Percentiles rank a stretch among this genome's conserved stretches.
Conservation (phyloP, 192 early-diverging fungal genomes). For the Oehlia diaphana region DNA sequence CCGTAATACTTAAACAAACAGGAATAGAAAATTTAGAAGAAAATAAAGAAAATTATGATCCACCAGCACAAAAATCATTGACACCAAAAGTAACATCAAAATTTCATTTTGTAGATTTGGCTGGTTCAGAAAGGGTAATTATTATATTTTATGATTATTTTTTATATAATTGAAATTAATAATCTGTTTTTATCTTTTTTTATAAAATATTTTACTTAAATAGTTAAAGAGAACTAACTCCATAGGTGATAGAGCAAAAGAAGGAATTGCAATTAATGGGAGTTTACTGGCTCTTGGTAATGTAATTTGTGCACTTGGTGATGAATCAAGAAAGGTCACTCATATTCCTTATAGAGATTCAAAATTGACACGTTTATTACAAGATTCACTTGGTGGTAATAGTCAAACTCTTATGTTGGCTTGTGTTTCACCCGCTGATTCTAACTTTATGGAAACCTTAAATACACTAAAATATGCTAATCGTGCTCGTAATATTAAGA, state of each 20-base stretch:
- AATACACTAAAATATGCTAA: constrained; percentile 94
- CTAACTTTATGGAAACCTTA: constrained; percentile 85
- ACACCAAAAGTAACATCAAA: constrained; percentile 69
- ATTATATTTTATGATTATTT: too few relatives aligned
- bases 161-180: too few relatives aligned
- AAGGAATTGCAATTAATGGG: constrained; percentile 97
- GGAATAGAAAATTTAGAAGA: constrained; percentile 42
- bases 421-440: constrained; percentile 85
- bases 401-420: constrained; percentile 93
- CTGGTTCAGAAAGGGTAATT: constrained; percentile 83
- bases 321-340: constrained; percentile 57
- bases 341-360: constrained; percentile 97
- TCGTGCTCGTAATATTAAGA: constrained; percentile 68
- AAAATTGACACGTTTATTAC: constrained; percentile 96
- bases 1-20: constrained; percentile 80
- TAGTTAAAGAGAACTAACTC: constrained; percentile 53
- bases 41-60: constrained; percentile 23
- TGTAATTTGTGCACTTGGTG: constrained; percentile 94
- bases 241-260: constrained; percentile 88
- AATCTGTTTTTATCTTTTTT: too few relatives aligned
- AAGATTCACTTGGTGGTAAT: constrained; percentile 97
- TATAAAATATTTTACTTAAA: too few relatives aligned
- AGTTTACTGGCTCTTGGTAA: constrained; percentile 96
- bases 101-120: constrained; percentile 98
- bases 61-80: constrained; percentile 17